A percentile compares a stretch with the other conserved stretches of the same genome.
These are phyloP conservation scores for Oligophagozyma castellii DNA, from an alignment of 1,139 yeast genomes.

Conservation along the genomic window DNA sequence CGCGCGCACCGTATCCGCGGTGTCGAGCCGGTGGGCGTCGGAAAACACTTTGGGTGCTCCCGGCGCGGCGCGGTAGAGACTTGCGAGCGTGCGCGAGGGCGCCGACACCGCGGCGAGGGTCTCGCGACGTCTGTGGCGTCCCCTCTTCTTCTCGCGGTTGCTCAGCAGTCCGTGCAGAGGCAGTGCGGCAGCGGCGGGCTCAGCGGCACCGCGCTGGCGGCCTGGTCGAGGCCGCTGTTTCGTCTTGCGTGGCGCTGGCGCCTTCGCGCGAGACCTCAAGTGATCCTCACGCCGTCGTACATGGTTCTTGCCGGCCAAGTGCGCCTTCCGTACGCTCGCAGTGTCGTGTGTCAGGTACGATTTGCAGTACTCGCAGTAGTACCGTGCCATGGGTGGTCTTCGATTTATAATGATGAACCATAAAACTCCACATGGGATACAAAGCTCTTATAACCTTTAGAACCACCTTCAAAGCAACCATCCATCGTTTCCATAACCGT, in stretches of 20 bases:
- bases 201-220: slow-evolving; percentile 1
- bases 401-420: too few relatives aligned
- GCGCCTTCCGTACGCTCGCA: slow-evolving; percentile 73
- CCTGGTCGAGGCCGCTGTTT: neutral
- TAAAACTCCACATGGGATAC: too few relatives aligned
- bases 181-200: neutral
- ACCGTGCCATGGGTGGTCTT: slow-evolving; percentile 36
- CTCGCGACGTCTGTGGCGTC: slow-evolving; percentile 1
- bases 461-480: too few relatives aligned
- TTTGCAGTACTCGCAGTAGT: slow-evolving; percentile 81
- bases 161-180: neutral
- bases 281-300: slow-evolving; percentile 62
- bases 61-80: slow-evolving; percentile 19
- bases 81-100: slow-evolving; percentile 7
- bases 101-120: slow-evolving; percentile 4
- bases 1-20: slow-evolving; percentile 15
- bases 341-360: slow-evolving; percentile 83
- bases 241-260: slow-evolving; percentile 1
- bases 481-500: too few relatives aligned
- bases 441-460: too few relatives aligned
- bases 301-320: slow-evolving; percentile 70
- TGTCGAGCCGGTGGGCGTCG: slow-evolving; percentile 17
- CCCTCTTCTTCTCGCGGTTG: neutral
- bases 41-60: slow-evolving; percentile 21
- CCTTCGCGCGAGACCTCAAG: slow-evolving; percentile 28